Conservation (phyloP, 257 asterid genomes). For the Gentiana dahurica region DNA sequence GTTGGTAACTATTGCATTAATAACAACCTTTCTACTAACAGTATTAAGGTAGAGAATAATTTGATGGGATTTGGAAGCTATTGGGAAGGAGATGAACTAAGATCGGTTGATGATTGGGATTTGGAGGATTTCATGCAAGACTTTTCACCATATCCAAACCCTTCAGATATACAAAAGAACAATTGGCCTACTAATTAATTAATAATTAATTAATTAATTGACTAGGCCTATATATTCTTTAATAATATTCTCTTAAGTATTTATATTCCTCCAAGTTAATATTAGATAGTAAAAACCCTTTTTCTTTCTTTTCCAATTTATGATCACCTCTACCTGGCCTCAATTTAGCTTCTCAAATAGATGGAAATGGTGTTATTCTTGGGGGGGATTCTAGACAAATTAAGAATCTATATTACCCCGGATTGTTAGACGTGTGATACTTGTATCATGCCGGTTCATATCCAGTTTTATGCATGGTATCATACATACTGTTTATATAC, state of each 20-base stretch:
- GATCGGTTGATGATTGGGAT: constrained; percentile 43
- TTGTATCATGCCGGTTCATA: too few species aligned
- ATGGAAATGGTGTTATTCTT: constrained; percentile 6
- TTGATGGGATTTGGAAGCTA: constrained; percentile 33
- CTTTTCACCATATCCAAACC: constrained; percentile 30
- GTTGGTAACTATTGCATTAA: constrained; percentile 5
- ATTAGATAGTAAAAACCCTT: too few species aligned
- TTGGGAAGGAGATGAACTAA: constrained; percentile 37
- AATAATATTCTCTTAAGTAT: neutral
- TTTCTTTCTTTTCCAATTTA: neutral
- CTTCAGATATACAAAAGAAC: constrained; percentile 31
- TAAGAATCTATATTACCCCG: neutral
- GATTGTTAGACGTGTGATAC: neutral
- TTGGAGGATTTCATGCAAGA: constrained; percentile 60
- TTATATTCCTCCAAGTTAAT: neutral
- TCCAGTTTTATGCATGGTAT: too few species aligned
- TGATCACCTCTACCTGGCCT: constrained; percentile 1
- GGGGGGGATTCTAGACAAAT: neutral
- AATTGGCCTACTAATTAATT: constrained; percentile 10
- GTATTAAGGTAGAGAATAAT: constrained; percentile 20
- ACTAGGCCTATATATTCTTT: neutral
- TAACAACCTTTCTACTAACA: too few species aligned
- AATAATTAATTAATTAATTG: neutral
- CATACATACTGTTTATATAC: too few species aligned
- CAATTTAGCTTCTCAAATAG: constrained; percentile 10